These are phyloP conservation scores for Bryoerythrophyllum caledonicum DNA, from an alignment of 225 moss, liverwort and hornwort species.

Conservation along the genomic window DNA sequence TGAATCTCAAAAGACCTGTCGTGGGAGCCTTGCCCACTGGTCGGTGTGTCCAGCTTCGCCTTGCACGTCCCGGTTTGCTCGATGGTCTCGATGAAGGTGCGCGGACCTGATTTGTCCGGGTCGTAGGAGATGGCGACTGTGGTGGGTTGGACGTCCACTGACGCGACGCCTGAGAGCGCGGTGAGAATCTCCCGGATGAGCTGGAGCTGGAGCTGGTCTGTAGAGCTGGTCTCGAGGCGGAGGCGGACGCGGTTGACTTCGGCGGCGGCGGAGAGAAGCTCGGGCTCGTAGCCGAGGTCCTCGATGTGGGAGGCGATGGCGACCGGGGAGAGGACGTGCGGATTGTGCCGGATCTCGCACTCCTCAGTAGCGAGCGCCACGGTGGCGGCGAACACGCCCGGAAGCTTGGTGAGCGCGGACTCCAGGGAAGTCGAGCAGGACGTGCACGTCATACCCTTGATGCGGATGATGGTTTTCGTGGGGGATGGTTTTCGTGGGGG, in stretches of 20 bases:
- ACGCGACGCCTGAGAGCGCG: constrained; percentile 73
- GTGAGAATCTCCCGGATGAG: constrained; percentile 65
- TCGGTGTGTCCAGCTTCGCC: constrained; percentile 59
- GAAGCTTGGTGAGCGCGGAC: constrained; percentile 60
- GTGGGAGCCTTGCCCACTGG: constrained; percentile 49
- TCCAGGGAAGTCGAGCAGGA: constrained; percentile 85
- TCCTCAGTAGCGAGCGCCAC: constrained; percentile 92
- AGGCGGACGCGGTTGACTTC: constrained; percentile 81
- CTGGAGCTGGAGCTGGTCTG: constrained; percentile 57
- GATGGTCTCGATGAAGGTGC: constrained; percentile 79
- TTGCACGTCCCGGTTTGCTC: constrained; percentile 67
- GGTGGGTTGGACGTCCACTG: constrained; percentile 65
- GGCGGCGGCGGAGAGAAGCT: constrained; percentile 79
- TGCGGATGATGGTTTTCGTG: constrained; percentile 84
- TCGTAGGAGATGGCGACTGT: constrained; percentile 68
- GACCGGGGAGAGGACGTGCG: constrained; percentile 49
- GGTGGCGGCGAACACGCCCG: constrained; percentile 76
- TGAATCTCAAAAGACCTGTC: constrained; percentile 67
- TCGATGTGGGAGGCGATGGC: constrained; percentile 62
- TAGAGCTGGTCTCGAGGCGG: constrained; percentile 55
- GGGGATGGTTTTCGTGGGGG: constrained; percentile 47
- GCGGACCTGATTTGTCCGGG: constrained; percentile 80
- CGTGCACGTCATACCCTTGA: constrained; percentile 94
- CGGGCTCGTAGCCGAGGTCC: constrained; percentile 86
- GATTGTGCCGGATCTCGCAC: constrained; percentile 80